These are phyloP conservation scores for Tolypocladium sp. DNA, from an alignment of 2,329 filamentous ascomycete genomes.

Conservation along the genomic window DNA sequence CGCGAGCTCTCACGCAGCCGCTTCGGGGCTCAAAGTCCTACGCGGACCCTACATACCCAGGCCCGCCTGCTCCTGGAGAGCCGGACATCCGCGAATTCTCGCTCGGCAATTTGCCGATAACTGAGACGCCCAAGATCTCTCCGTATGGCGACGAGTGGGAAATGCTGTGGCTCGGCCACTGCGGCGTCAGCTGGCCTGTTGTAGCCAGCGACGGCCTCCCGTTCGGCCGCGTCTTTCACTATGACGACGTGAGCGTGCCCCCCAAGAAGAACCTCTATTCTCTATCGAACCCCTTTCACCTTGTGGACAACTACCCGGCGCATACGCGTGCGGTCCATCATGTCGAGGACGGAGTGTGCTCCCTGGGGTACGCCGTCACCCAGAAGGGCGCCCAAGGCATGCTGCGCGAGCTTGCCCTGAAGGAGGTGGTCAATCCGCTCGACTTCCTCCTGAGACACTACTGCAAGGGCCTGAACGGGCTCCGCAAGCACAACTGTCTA, in stretches of 20 bases:
- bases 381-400: slow-evolving; percentile 31
- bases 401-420: slow-evolving; percentile 32
- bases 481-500: slow-evolving; percentile 27
- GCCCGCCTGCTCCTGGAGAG: neutral
- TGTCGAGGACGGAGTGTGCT: slow-evolving; percentile 27
- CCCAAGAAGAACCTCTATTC: slow-evolving; percentile 20
- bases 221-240: slow-evolving; percentile 19
- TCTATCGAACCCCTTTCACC: slow-evolving; percentile 23
- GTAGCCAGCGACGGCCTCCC: slow-evolving; percentile 10
- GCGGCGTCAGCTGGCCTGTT: slow-evolving; percentile 25
- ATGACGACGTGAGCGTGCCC: slow-evolving; percentile 26
- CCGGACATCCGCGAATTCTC: slow-evolving; percentile 4
- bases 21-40: slow-evolving; percentile 6
- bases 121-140: slow-evolving; percentile 15
- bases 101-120: slow-evolving; percentile 10
- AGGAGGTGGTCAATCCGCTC: slow-evolving; percentile 27
- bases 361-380: slow-evolving; percentile 34
- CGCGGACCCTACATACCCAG: slow-evolving; percentile 15
- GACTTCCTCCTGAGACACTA: slow-evolving; percentile 37
- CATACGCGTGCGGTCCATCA: slow-evolving; percentile 36
- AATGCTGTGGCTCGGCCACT: slow-evolving; percentile 41
- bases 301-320: slow-evolving; percentile 21
- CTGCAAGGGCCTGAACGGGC: slow-evolving; percentile 29
- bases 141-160: slow-evolving; percentile 43
- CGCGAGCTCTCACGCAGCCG: slow-evolving; percentile 24